A percentile compares a stretch with the other conserved stretches of the same genome.
These are phyloP conservation scores for Tetraselmis chui DNA, from an alignment of 139 green algal species.

Conservation along the genomic window DNA sequence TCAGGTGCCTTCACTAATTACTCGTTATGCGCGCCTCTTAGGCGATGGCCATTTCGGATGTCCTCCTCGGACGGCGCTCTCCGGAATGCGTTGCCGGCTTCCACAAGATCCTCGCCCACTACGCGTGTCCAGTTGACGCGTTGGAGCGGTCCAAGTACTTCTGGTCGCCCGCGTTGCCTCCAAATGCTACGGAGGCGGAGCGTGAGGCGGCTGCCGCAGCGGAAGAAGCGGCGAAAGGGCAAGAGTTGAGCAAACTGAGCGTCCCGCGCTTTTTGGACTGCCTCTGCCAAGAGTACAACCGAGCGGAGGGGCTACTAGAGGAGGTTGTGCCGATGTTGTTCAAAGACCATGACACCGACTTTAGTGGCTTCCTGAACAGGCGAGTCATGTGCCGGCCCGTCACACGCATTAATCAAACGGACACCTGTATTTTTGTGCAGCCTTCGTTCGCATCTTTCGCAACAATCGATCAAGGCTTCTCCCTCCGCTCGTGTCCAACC, in stretches of 20 bases:
- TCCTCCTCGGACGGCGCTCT: neutral
- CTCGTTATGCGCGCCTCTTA: no score
- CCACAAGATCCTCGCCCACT: neutral
- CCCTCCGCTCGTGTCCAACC: no score
- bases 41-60: neutral
- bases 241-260: neutral
- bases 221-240: neutral
- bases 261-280: neutral
- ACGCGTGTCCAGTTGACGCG: neutral
- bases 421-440: no score
- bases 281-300: neutral
- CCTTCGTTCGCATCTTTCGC: no score
- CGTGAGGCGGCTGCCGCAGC: neutral
- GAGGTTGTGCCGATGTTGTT: neutral
- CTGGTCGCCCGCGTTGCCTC: neutral
- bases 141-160: neutral
- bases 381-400: no score
- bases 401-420: no score
- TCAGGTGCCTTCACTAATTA: no score
- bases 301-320: neutral
- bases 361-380: neutral
- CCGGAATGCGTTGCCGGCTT: neutral
- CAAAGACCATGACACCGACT: neutral
- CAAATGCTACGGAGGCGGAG: neutral
- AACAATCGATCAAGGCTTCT: no score